phyloP scores from a whole-genome alignment of 768 basidiomycete species.

The Fistulinella prunicolor region DNA sequence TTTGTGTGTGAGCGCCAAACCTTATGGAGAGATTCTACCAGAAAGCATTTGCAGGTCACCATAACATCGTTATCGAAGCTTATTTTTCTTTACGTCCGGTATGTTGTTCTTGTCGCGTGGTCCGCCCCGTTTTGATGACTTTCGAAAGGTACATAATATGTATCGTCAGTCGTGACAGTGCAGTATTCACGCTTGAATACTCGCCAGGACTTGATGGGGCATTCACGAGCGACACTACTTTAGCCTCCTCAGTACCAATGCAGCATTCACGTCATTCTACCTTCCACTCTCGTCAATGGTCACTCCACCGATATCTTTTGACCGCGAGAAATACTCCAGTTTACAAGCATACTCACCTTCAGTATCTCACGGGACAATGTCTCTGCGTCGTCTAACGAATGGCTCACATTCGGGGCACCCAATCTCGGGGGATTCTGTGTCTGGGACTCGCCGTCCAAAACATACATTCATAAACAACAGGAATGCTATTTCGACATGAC shows the following conservation, averaged over 20 bases:
- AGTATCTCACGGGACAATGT: constrained; percentile 99
- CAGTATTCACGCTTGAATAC: constrained; percentile 70
- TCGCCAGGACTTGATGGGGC: constrained; percentile 86
- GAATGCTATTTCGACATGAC: constrained; percentile 99
- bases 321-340: constrained; percentile 93
- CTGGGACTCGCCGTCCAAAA: constrained; percentile 99
- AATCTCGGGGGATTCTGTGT: constrained; percentile 98
- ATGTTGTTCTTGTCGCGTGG: background rate
- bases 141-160: constrained; percentile 82
- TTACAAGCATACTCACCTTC: constrained; percentile 92
- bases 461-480: constrained; percentile 96
- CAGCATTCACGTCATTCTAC: constrained; percentile 89
- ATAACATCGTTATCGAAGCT: constrained; percentile 80
- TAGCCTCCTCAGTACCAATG: constrained; percentile 81
- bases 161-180: constrained; percentile 93
- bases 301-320: constrained; percentile 96
- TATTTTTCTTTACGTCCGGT: constrained; percentile 82
- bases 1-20: constrained; percentile 89
- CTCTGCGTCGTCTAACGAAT: constrained; percentile 89
- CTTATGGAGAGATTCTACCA: constrained; percentile 91
- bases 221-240: constrained; percentile 88
- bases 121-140: background rate
- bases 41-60: constrained; percentile 95
- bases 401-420: constrained; percentile 95
- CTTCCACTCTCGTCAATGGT: constrained; percentile 77